phyloP scores from a whole-genome alignment of 257 asterid species.

The Ocimum tenuiflorum region DNA sequence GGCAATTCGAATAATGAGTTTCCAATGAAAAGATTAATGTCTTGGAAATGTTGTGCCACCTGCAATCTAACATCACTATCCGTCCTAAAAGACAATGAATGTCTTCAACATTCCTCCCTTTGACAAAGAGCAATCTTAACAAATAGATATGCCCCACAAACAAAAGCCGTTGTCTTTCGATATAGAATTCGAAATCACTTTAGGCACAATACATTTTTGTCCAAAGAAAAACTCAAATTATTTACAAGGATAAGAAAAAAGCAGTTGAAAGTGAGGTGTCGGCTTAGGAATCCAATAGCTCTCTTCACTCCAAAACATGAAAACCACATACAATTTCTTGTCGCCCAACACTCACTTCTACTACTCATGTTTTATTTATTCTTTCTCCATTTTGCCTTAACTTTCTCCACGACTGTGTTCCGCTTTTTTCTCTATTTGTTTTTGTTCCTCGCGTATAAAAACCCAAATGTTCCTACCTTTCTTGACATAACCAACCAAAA shows the following conservation, averaged over 20 bases:
- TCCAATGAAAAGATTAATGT: not conserved
- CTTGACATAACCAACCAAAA: not conserved
- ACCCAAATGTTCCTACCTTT: not conserved
- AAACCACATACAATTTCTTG: slow-evolving; percentile 32
- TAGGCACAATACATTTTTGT: not conserved
- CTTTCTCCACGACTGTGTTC: too few species aligned
- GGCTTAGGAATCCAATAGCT: slow-evolving; percentile 28
- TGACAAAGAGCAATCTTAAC: slow-evolving; percentile 12
- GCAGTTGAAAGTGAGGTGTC: slow-evolving; percentile 26
- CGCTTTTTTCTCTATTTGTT: not conserved
- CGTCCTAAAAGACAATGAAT: slow-evolving; percentile 14
- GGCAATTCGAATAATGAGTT: not conserved
- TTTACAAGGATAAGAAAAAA: slow-evolving; percentile 36
- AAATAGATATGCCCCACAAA: slow-evolving; percentile 9
- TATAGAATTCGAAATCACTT: slow-evolving; percentile 8
- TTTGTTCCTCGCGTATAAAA: slow-evolving; percentile 17
- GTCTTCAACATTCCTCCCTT: slow-evolving; percentile 17
- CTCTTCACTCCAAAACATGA: slow-evolving; percentile 36
- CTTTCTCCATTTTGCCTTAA: too few species aligned
- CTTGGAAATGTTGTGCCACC: not conserved
- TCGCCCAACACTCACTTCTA: slow-evolving; percentile 15
- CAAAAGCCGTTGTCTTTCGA: slow-evolving; percentile 13
- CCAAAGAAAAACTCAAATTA: slow-evolving; percentile 8
- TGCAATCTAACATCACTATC: slow-evolving; percentile 20
- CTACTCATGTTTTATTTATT: too few species aligned